Evolutionary conservation across 176 grass and related monocot genomes (phyloP).

Genomic region (Eragrostis nindensis): DNA sequence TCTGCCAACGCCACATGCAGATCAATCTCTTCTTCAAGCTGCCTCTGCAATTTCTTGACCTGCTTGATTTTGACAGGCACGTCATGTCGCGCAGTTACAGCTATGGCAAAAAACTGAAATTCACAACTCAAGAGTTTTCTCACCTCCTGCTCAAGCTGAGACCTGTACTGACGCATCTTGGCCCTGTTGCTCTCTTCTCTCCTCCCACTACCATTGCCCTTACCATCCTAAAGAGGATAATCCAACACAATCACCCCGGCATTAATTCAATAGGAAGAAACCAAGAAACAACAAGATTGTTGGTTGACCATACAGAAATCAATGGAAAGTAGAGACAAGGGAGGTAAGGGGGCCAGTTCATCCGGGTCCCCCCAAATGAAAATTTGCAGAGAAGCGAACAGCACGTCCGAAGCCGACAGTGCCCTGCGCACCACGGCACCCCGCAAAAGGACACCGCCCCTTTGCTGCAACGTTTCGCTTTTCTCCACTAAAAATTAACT

Average conservation of each 20-base stretch:
- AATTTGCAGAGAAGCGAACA: slow-evolving; percentile 31
- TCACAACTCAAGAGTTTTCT: slow-evolving; percentile 15
- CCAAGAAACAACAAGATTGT: slow-evolving; percentile 53
- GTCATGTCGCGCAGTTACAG: not conserved
- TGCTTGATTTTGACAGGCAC: slow-evolving; percentile 31
- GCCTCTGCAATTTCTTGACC: slow-evolving; percentile 85
- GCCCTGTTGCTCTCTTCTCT: slow-evolving; percentile 45
- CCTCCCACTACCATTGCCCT: slow-evolving; percentile 47
- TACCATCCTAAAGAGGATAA: slow-evolving; percentile 62
- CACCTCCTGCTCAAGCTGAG: slow-evolving; percentile 85
- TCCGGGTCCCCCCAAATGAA: slow-evolving; percentile 38
- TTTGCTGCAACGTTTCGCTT: slow-evolving; percentile 32
- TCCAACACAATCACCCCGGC: not conserved
- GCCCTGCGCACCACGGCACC: slow-evolving; percentile 51
- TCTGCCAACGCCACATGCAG: slow-evolving; percentile 74
- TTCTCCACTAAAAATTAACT: slow-evolving; percentile 18
- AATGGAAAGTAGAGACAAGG: slow-evolving; percentile 36
- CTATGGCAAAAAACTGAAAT: not conserved
- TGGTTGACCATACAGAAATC: slow-evolving; percentile 43
- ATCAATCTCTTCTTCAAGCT: slow-evolving; percentile 85
- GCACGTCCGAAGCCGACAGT: slow-evolving; percentile 25
- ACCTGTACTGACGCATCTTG: slow-evolving; percentile 62
- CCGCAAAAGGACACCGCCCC: slow-evolving; percentile 40
- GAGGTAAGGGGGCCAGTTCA: slow-evolving; percentile 32
- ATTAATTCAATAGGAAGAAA: slow-evolving; percentile 33